Percentiles rank a stretch among this genome's conserved stretches.
Evolutionary conservation across 768 basidiomycete genomes (phyloP).

Genomic region (Naganishia antarctica): DNA sequence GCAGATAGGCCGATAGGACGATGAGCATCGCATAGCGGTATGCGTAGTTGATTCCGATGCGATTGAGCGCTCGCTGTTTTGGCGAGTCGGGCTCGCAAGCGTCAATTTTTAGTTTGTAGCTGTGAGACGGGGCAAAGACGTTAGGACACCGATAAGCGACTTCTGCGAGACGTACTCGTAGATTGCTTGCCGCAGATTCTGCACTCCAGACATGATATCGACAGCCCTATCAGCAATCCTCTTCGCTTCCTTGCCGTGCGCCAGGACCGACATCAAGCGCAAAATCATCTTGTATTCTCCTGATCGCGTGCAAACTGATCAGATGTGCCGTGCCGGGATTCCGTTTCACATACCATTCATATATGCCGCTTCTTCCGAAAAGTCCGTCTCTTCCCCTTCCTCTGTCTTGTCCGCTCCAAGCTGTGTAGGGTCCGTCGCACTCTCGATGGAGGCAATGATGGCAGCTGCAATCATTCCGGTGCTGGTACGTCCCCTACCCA

Average conservation of each 20-base stretch:
- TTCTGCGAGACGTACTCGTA: slow-evolving; percentile 66
- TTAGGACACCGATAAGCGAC: too few species aligned
- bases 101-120: slow-evolving; percentile 85
- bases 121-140: slow-evolving; percentile 48
- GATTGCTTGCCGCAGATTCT: slow-evolving; percentile 90
- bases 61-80: slow-evolving; percentile 70
- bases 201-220: slow-evolving; percentile 86
- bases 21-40: slow-evolving; percentile 79
- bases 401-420: slow-evolving; percentile 29
- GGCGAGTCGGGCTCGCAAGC: slow-evolving; percentile 70
- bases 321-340: too few species aligned
- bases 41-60: slow-evolving; percentile 82
- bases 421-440: slow-evolving; percentile 42
- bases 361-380: slow-evolving; percentile 82
- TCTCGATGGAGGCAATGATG: slow-evolving; percentile 63
- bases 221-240: slow-evolving; percentile 79
- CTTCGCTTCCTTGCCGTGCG: slow-evolving; percentile 86
- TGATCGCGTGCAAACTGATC: slow-evolving; percentile 43
- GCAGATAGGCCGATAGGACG: slow-evolving; percentile 89
- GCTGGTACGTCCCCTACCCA: slow-evolving; percentile 79
- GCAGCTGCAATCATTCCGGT: slow-evolving; percentile 92
- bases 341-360: slow-evolving; percentile 71
- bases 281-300: slow-evolving; percentile 97
- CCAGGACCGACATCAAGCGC: slow-evolving; percentile 84
- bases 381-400: slow-evolving; percentile 57